A percentile compares a stretch with the other conserved stretches of the same genome.
Conservation (phyloP, 2,329 filamentous ascomycete genomes). For the Beauveria caledonica region DNA sequence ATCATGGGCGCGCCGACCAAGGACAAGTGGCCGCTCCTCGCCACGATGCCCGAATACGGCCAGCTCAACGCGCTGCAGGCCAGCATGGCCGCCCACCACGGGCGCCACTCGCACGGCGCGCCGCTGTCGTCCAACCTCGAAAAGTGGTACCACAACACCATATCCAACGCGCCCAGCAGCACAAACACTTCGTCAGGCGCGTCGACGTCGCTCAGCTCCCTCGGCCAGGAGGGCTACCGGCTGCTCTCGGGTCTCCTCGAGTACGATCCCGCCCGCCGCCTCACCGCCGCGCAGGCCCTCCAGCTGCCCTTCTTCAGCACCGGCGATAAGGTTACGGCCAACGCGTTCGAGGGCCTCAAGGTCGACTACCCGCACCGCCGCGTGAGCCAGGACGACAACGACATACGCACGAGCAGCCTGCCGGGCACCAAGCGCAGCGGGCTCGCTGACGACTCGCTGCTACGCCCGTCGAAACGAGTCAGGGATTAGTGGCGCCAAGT, state of each 20-base stretch:
- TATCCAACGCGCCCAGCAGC: constrained; percentile 45
- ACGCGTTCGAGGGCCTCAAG: constrained; percentile 87
- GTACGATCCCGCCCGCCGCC: constrained; percentile 82
- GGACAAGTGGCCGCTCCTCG: constrained; percentile 78
- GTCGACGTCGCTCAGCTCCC: constrained; percentile 41
- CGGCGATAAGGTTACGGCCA: constrained; percentile 63
- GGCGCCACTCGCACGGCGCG: constrained; percentile 22
- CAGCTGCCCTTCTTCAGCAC: constrained; percentile 82
- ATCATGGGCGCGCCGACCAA: constrained; percentile 87
- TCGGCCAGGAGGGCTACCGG: constrained; percentile 71
- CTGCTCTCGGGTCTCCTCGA: constrained; percentile 77
- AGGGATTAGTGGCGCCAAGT: constrained; percentile 37
- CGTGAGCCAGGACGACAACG: constrained; percentile 91
- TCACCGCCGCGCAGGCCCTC: constrained; percentile 83
- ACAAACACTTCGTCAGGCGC: constrained; percentile 39
- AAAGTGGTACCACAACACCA: constrained; percentile 69
- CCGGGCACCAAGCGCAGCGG: constrained; percentile 88
- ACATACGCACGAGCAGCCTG: constrained; percentile 82
- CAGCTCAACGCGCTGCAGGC: constrained; percentile 55
- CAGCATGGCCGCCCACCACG: constrained; percentile 30
- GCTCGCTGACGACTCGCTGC: constrained; percentile 69
- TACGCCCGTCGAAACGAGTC: constrained; percentile 52
- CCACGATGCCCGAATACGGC: constrained; percentile 77
- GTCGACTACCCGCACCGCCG: constrained; percentile 83
- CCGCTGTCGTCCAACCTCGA: constrained; percentile 51